Evolutionary conservation across 1,139 yeast genomes (phyloP), one percentile per base, ranked within the genome.

Genomic region (Yamadazyma atmosphaerica): DNA sequence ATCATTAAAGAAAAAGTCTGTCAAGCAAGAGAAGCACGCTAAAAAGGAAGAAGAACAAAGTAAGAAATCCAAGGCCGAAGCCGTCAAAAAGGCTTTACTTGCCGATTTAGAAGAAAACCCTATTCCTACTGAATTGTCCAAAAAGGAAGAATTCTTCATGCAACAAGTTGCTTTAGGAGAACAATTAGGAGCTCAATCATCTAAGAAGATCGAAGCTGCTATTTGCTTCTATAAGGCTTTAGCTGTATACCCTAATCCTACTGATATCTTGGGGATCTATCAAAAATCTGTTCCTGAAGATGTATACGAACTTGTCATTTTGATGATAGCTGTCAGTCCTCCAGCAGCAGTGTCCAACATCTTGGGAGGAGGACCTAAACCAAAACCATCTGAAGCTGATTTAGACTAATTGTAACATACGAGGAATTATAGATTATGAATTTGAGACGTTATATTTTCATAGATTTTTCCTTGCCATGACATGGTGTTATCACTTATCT

Each of bases 181-280:
- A 61, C 82, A 79, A 61, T 68, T 82, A 47, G 75, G 83, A 40
- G 61, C 68, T 34, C 60, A 69, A 31, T 80, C 85, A 46, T 80
- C 77, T 45, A 70, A 74, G 52, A 83, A 82, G 60, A 64, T 83
- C 46, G 87, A 83, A 42, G 84, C 96, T 32, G 98, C 98, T 31
- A 72, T 89, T 51, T 79, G 86, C 52, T 92, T 89, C 76, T 92
- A 92, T 77, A 86, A 89, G 65, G 98, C 97, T n/a, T 75, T 92
- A 58, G 79, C 87, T 26, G 90, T 89, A 36, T 92, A 90, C 64
- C 98, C 98, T 45, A 86, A 86, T 64, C 98, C 98, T 41, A 84
- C 94, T 42, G 96, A 88, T 52, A 79, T 92, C 52, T 75, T 92
- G 60, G 84, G 84, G 34, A 83, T 92, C 54, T 90, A 87, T 68